Evolutionary conservation across 805 yeast genomes (phyloP), one percentile per base, ranked within the genome.

Genomic region (Candida quercuum): DNA sequence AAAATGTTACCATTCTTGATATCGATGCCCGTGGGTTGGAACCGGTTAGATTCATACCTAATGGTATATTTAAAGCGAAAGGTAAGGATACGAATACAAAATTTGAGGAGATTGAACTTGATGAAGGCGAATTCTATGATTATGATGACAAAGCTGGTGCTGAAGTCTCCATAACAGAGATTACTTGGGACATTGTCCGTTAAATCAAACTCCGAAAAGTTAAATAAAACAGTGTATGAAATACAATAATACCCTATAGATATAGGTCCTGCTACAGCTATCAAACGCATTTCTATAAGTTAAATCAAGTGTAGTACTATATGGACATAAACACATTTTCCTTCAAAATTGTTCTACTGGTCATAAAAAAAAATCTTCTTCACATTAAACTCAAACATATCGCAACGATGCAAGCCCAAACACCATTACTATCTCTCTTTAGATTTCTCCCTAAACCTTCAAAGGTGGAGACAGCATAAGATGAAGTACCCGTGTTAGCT

Each of bases 61-160:
- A 70, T 26, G 93, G 91, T 0, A 59, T 56, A 31, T 83, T 83
- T 56, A 49, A 56, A 22, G 78, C 83, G 38, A 62, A 54, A 28
- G 84, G 85, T 11, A 67, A 61, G 6, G 78, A 74, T 12, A 57
- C 74, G 3, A 59, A 63, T 11, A 67, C 82, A 9, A 59, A 56
- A 37, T 86, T 84, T 52, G 53, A 54, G 6, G 86, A 83, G 21
- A 72, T 87, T 19, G 93, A 83, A 39, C 64, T 88, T 21, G 73
- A 69, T 26, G 96, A 86, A 19, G 78, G 76, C 37, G 98, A 93
- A 56, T 89, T 96, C 89, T 93, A 81, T 56, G 99, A 93, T 52
- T 93, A 89, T 55, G 98, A 93, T 57, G 98, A 93, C 39, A 75
- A 78, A 47, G 80, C 83, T 7, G 74, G 77, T 11, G 74, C 67